Evolutionary conservation across 2,329 filamentous ascomycete genomes (phyloP).

Genomic region (Ceratocystis albifundus): DNA sequence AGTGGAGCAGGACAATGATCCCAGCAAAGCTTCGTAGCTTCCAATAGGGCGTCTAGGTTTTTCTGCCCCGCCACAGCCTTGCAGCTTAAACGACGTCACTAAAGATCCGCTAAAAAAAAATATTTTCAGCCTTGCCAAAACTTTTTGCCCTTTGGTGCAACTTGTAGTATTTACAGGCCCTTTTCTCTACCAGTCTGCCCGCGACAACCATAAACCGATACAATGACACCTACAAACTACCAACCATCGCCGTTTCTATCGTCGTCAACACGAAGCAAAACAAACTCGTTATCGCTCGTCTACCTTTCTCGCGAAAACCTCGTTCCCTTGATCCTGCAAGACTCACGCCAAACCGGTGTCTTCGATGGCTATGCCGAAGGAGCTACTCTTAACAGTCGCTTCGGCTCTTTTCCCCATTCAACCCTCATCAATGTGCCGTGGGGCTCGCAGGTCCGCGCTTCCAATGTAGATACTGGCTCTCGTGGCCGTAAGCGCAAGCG

Average conservation of each 20-base stretch:
- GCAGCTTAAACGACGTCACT: constrained; percentile 22
- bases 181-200: neutral
- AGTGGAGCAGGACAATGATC: neutral
- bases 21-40: neutral
- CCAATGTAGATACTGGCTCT: constrained; percentile 83
- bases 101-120: constrained; percentile 18
- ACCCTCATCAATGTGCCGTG: constrained; percentile 69
- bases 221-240: constrained; percentile 14
- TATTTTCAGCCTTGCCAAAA: constrained; percentile 20
- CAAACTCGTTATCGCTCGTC: constrained; percentile 64
- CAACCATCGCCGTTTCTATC: constrained; percentile 66
- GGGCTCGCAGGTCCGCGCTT: constrained; percentile 86
- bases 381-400: constrained; percentile 78
- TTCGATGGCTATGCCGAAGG: constrained; percentile 49
- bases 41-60: neutral
- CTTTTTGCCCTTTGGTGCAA: constrained; percentile 12
- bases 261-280: constrained; percentile 49
- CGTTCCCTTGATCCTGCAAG: constrained; percentile 35
- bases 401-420: constrained; percentile 77
- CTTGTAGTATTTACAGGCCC: neutral
- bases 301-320: constrained; percentile 82
- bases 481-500: constrained; percentile 53
- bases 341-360: constrained; percentile 38
- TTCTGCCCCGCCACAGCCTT: constrained; percentile 22
- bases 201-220: neutral